Conservation (phyloP, 1,284 basidiomycete species). For the Singerocomus inundabilis region DNA sequence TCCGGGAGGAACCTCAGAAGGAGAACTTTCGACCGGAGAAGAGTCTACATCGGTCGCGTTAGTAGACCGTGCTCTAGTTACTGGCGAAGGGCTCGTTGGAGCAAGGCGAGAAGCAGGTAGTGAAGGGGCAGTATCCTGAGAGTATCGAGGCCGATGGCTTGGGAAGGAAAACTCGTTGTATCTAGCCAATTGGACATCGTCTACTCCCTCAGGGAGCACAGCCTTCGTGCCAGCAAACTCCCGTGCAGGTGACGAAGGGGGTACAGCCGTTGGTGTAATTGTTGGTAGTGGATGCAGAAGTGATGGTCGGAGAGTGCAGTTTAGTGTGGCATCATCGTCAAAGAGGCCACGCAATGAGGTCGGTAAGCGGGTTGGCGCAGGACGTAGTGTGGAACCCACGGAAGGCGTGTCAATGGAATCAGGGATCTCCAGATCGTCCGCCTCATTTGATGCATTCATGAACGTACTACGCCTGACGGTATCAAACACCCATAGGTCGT, state of each 20-base stretch:
- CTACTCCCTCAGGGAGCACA: constrained; percentile 23
- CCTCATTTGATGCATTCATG: constrained; percentile 20
- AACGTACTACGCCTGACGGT: constrained; percentile 54
- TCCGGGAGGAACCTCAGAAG: constrained; percentile 9
- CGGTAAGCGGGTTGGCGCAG: constrained; percentile 51
- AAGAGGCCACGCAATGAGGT: constrained; percentile 70
- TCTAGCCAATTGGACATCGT: constrained; percentile 46
- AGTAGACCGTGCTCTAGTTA: constrained; percentile 51
- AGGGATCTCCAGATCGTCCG: constrained; percentile 18
- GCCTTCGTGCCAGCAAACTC: constrained; percentile 19
- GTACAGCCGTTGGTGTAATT: constrained; percentile 32
- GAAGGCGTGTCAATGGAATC: constrained; percentile 30
- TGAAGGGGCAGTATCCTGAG: constrained; percentile 48
- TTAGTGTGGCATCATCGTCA: constrained; percentile 46
- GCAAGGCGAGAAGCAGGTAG: constrained; percentile 35
- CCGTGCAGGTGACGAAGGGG: constrained; percentile 27
- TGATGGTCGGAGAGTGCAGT: constrained; percentile 45
- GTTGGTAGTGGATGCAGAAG: constrained; percentile 25
- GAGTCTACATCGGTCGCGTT: constrained; percentile 43
- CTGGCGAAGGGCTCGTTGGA: constrained; percentile 31
- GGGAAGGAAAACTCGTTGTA: constrained; percentile 58
- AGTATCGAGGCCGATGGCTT: constrained; percentile 34
- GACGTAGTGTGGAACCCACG: constrained; percentile 48
- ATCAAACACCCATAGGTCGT: constrained; percentile 74
- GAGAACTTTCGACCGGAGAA: constrained; percentile 15